Base-by-base conservation (phyloP, 2,329 filamentous ascomycete species). In the Stagonosporopsis chrysanthemi region DNA sequence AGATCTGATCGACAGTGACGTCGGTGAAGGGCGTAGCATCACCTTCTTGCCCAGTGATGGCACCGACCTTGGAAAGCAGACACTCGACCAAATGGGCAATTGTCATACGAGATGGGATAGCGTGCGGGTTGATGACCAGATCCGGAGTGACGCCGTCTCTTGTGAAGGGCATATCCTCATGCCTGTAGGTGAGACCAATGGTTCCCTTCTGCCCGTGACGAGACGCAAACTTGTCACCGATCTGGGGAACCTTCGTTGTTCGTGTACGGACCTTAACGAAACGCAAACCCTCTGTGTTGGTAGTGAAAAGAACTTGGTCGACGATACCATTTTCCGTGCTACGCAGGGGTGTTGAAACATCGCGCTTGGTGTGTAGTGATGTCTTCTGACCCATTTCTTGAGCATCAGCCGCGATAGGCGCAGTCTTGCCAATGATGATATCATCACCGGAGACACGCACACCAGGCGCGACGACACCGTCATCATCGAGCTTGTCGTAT, bases 51-150 rank as follows among this genome's bases (percentile, higher is more conserved):
- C 95, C 96, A 78, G 93, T 91, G 22, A 99, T 84, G 2, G 95
- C 91, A 1, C 92, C 92, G 33, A 99, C 95, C 77, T 99, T 99
- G 76, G 92, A 96, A 54, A 99, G 86, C 67, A 98, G 85, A 84
- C 95, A 99, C 83, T 99, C 95, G 76, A 99, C 96, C 86, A 99
- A 93, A 84, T 99, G 95, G 70, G 95, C 95, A 88, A 99, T 99
- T 2, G 96, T 99, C 95, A 99, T 99, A 86, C 95, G 95, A 52
- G 95, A 99, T 0, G 95, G 95, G 85, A 99, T 99, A 74, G 95
- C 96, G 84, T 99, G 95, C 1, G 95, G 95, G 78, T 99, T 99
- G 83, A 99, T 98, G 78, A 99, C 97, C 62, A 99, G 84, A 78
- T 99, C 96, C 0, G 96, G 95, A 0, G 90, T 90, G 50, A 99